Evolutionary conservation across 306 rosid species (phyloP).

Genomic region (Purshia tridentata): DNA sequence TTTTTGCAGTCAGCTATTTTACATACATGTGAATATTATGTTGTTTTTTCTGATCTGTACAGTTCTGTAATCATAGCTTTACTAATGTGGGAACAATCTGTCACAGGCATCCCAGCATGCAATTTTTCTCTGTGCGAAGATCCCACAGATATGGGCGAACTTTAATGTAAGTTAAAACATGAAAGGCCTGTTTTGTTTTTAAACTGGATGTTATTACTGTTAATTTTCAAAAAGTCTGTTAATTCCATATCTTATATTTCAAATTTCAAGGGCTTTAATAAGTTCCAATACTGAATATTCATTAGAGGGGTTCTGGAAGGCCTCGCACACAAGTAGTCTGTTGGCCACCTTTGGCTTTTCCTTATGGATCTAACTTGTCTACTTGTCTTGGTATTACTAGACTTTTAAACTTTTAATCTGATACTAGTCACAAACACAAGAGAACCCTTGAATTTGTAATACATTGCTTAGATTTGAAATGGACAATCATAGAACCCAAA

Average conservation of each 20-base stretch:
- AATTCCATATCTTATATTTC: constrained; percentile 8
- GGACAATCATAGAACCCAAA: background rate
- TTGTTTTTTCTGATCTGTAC: constrained; percentile 6
- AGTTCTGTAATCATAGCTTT: constrained; percentile 16
- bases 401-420: background rate
- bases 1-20: background rate
- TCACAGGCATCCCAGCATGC: constrained; percentile 93
- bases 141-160: constrained; percentile 95
- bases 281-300: background rate
- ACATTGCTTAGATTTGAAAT: background rate
- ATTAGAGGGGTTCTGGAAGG: background rate
- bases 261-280: background rate
- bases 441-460: background rate
- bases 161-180: constrained; percentile 71
- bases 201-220: constrained; percentile 20
- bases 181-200: constrained; percentile 20
- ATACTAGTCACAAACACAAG: background rate
- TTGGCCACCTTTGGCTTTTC: background rate
- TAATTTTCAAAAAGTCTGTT: background rate
- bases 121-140: constrained; percentile 84
- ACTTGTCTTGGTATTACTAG: background rate
- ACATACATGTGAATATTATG: background rate
- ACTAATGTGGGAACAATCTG: constrained; percentile 36
- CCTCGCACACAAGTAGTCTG: background rate
- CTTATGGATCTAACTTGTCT: background rate